Evolutionary conservation across 1,284 basidiomycete species (phyloP).

Genomic region (Pascua guehoae): DNA sequence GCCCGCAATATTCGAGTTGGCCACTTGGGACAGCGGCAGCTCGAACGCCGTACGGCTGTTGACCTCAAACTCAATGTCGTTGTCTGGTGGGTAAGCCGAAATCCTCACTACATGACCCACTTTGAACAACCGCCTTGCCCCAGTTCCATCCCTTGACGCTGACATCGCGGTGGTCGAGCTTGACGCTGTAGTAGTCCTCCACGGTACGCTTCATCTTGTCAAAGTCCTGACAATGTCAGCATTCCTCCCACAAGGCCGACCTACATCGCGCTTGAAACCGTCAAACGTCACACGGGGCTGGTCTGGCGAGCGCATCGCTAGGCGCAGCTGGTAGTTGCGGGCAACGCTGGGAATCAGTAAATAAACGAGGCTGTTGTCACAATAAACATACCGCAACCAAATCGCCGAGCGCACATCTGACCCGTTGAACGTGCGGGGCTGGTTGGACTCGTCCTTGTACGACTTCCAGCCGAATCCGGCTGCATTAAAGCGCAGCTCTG

Average conservation of each 20-base stretch:
- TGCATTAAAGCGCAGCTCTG: slow-evolving; percentile 81
- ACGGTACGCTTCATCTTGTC: slow-evolving; percentile 71
- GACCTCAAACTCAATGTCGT: slow-evolving; percentile 85
- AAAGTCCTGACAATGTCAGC: slow-evolving; percentile 61
- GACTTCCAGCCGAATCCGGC: slow-evolving; percentile 88
- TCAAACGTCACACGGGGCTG: slow-evolving; percentile 74
- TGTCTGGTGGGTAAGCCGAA: slow-evolving; percentile 56
- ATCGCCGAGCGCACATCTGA: slow-evolving; percentile 79
- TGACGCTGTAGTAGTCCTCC: slow-evolving; percentile 79
- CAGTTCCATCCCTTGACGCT: slow-evolving; percentile 98
- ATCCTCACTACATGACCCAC: slow-evolving; percentile 51
- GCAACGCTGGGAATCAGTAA: slow-evolving; percentile 61
- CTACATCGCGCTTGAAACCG: slow-evolving; percentile 84
- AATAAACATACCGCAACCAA: slow-evolving; percentile 62
- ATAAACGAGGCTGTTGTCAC: background rate
- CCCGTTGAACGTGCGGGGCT: slow-evolving; percentile 61
- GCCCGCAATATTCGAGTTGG: slow-evolving; percentile 96
- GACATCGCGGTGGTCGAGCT: slow-evolving; percentile 79
- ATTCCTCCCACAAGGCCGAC: slow-evolving; percentile 22
- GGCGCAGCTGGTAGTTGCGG: slow-evolving; percentile 81
- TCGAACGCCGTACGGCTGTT: slow-evolving; percentile 90
- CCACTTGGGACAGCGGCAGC: slow-evolving; percentile 78
- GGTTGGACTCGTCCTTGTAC: slow-evolving; percentile 56
- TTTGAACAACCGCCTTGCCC: slow-evolving; percentile 92
- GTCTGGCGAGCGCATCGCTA: slow-evolving; percentile 62